Percentiles rank a stretch among this genome's conserved stretches.
Evolutionary conservation across 805 yeast species (phyloP).

Genomic region (Pichia cephalocereana): DNA sequence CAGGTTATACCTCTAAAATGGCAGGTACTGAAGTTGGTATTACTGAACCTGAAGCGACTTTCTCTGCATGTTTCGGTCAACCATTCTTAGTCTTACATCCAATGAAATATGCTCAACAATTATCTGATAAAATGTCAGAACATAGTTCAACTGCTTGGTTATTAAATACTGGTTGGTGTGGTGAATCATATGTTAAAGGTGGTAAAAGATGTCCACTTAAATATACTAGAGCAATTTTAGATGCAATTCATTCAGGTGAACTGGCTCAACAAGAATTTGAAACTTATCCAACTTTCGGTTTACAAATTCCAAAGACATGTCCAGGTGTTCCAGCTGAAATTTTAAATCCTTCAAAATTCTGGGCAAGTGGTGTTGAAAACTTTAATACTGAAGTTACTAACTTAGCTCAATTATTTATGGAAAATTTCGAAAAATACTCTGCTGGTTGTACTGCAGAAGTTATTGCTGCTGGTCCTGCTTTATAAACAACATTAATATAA

Average conservation of each 20-base stretch:
- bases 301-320: conserved; percentile 75
- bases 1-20: conserved; percentile 98
- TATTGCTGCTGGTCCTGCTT: conserved; percentile 82
- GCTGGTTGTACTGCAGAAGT: conserved; percentile 80
- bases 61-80: conserved; percentile 98
- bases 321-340: conserved; percentile 77
- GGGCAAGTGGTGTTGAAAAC: conserved; percentile 54
- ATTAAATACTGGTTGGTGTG: conserved; percentile 98
- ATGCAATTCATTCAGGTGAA: conserved; percentile 88
- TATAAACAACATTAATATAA: conserved; percentile 19
- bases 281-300: conserved; percentile 75
- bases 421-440: conserved; percentile 80
- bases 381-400: conserved; percentile 47
- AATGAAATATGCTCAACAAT: conserved; percentile 94
- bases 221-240: conserved; percentile 94
- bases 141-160: conserved; percentile 94
- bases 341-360: conserved; percentile 77
- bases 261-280: conserved; percentile 75
- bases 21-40: conserved; percentile 99
- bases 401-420: conserved; percentile 70
- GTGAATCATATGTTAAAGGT: conserved; percentile 83
- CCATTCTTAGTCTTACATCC: conserved; percentile 98
- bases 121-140: conserved; percentile 82
- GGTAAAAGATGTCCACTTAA: conserved; percentile 97
- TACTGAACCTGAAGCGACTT: conserved; percentile 96